Percentiles rank a stretch among this genome's conserved stretches.
Evolutionary conservation across 305 asterid species (phyloP).

Genomic region (Solanum hybrid): DNA sequence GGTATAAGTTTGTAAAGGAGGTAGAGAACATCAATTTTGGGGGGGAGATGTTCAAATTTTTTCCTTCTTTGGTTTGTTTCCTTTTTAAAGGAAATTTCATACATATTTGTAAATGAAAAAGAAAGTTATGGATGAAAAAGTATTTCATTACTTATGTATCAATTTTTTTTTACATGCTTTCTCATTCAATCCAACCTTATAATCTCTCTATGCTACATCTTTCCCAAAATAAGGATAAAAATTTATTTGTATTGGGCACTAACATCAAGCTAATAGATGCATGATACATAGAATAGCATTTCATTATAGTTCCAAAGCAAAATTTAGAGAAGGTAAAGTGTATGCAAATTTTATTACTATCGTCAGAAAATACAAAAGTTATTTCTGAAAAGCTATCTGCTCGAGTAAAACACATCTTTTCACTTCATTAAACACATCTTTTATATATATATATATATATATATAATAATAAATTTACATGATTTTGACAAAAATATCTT

Average conservation of each 20-base stretch:
- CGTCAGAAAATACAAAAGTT: neutral
- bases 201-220: neutral
- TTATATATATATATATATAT: too few relatives aligned
- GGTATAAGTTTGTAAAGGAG: neutral
- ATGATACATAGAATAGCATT: neutral
- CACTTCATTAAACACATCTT: too few relatives aligned
- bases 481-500: neutral
- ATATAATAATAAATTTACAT: too few relatives aligned
- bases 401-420: too few relatives aligned
- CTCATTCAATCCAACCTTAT: neutral
- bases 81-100: neutral
- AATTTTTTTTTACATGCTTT: neutral
- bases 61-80: neutral
- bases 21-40: slow-evolving; percentile 5
- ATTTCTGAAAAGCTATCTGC: rapidly evolving
- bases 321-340: rapidly evolving
- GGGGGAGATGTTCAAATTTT: neutral
- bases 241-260: neutral
- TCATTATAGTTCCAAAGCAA: neutral
- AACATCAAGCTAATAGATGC: neutral
- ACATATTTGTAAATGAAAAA: slow-evolving; percentile 7
- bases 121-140: neutral
- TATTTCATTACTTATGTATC: neutral
- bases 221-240: neutral
- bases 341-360: neutral